phyloP scores from a whole-genome alignment of 768 basidiomycete genomes.

The Mrakia gelida region DNA sequence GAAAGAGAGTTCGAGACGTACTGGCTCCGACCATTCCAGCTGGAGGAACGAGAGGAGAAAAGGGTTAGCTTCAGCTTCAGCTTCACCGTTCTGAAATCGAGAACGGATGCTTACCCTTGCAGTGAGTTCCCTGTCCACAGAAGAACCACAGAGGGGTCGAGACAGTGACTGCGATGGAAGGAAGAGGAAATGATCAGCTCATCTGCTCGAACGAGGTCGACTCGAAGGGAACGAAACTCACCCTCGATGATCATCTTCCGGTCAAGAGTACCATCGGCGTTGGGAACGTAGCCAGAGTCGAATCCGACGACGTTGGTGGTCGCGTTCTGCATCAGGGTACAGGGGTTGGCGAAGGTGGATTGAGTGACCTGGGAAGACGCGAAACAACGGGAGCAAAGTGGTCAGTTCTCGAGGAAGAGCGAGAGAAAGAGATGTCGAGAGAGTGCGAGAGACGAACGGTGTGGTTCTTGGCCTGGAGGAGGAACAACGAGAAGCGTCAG shows the following conservation, averaged over 20 bases:
- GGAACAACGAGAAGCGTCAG: too few species aligned
- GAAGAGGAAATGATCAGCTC: neutral
- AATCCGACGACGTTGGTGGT: neutral
- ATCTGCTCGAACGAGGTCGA: neutral
- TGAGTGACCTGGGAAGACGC: neutral
- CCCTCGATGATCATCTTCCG: neutral
- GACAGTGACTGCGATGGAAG: neutral
- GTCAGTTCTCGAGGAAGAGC: neutral
- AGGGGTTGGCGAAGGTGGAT: neutral
- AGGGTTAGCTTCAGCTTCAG: too few species aligned
- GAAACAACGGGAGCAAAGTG: neutral
- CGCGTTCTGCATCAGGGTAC: conserved; percentile 6
- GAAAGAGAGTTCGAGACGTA: too few species aligned
- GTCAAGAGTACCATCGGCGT: neutral
- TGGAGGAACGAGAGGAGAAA: too few species aligned
- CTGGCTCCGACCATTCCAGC: too few species aligned
- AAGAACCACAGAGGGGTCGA: neutral
- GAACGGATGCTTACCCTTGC: neutral
- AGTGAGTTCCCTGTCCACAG: neutral
- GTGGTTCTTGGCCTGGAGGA: too few species aligned
- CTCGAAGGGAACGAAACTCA: neutral
- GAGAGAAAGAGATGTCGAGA: neutral
- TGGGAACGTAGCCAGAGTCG: neutral
- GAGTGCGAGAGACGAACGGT: neutral
- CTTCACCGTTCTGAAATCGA: too few species aligned